phyloP scores from a whole-genome alignment of 1,139 yeast genomes.

The Magnusiomyces ingens region DNA sequence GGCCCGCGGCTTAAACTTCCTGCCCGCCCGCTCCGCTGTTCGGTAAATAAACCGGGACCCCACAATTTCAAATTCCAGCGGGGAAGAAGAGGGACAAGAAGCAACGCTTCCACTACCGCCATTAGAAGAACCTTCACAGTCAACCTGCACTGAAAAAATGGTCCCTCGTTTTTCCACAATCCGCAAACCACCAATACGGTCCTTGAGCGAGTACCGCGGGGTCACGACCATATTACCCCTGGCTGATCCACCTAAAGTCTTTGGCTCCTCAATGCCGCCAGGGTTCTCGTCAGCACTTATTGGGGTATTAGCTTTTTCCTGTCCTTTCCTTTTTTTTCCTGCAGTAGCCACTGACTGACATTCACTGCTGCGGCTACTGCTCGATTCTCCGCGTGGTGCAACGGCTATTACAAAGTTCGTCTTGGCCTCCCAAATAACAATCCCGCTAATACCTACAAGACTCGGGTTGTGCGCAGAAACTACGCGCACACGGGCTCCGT shows the following conservation, averaged over 20 bases:
- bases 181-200: constrained; percentile 18
- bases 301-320: not conserved
- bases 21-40: constrained; percentile 74
- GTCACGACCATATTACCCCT: constrained; percentile 15
- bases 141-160: constrained; percentile 38
- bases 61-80: constrained; percentile 50
- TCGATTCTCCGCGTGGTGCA: constrained; percentile 35
- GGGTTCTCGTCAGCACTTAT: too few relatives aligned
- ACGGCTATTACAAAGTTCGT: constrained; percentile 62
- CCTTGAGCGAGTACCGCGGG: not conserved
- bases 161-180: constrained; percentile 52
- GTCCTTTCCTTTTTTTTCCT: not conserved
- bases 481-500: constrained; percentile 66
- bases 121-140: too few relatives aligned
- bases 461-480: constrained; percentile 50
- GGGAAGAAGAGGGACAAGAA: too few relatives aligned
- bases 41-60: constrained; percentile 78
- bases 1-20: constrained; percentile 75
- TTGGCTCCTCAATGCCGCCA: too few relatives aligned
- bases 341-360: not conserved
- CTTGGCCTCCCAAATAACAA: constrained; percentile 83
- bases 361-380: constrained; percentile 29
- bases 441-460: constrained; percentile 62
- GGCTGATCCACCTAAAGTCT: not conserved
- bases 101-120: too few relatives aligned